Base-by-base conservation (phyloP, 2,329 filamentous ascomycete species). In the Fusarium drepaniforme region DNA sequence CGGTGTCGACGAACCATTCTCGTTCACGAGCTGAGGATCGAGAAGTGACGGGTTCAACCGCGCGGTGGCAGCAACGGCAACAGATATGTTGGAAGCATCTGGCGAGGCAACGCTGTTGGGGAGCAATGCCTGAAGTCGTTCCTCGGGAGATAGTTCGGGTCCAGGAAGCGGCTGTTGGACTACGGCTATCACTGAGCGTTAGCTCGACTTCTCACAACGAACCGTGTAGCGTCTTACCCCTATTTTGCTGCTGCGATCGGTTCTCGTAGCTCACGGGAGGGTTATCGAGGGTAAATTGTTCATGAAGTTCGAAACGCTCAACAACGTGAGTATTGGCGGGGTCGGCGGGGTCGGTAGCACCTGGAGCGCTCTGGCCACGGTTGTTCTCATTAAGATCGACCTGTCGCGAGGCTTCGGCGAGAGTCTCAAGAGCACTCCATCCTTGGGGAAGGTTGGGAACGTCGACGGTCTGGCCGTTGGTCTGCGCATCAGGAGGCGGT, bases 381-480 rank as follows among this genome's bases (percentile, higher is more conserved):
- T 87, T 89, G 79, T 91, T 91, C 78, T 91, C 89, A 70, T 87
- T 89, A 18, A 91, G 86, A 76, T 93, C 93, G 68, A 97, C 90
- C 81, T 94, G 94, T 61, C 94, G 90, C 60, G 95, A 97, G 0
- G 96, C 95, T 83, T 98, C 95, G 37, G 95, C 95, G 25, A 98
- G 87, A 7, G 95, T 95, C 81, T 97, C 94, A 42, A 98, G 87
- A 2, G 94, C 94, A 71, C 94, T 95, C 88, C 95, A 94, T 75
- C 91, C 90, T 75, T 90, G 89, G 2, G 88, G 86, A 9, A 86
- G 79, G 25, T 85, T 83, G 56, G 70, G 75, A 8, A 80, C 66
- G 33, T 78, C 75, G 3, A 77, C 68, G 6, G 76, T 57, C 53
- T 80, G 83, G 13, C 75, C 85, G 28, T 77, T 81, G 11, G 75